A percentile compares a stretch with the other conserved stretches of the same genome.
These are phyloP conservation scores for Pholiota microspora DNA, from an alignment of 768 basidiomycete genomes.

Conservation along the genomic window DNA sequence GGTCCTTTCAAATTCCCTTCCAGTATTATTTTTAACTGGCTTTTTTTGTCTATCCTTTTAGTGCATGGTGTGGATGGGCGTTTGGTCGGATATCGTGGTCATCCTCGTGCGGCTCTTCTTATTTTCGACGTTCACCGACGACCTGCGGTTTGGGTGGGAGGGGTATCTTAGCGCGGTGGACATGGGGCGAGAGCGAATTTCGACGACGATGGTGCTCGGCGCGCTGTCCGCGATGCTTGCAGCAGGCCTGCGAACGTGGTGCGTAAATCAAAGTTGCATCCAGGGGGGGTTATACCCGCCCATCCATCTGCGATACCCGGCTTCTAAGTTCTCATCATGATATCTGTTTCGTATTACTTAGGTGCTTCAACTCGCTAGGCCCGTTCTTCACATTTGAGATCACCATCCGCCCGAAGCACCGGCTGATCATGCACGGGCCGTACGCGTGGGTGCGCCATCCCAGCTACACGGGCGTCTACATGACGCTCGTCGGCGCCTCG, in stretches of 20 bases:
- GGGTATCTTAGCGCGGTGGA: background rate
- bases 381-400: constrained; percentile 44
- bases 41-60: constrained; percentile 7
- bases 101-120: constrained; percentile 5
- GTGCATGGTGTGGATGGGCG: constrained; percentile 30
- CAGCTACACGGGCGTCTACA: constrained; percentile 39
- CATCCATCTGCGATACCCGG: no score
- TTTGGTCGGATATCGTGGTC: constrained; percentile 16
- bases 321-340: background rate
- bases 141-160: background rate
- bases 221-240: constrained; percentile 23
- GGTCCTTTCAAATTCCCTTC: constrained; percentile 3
- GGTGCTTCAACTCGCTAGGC: constrained; percentile 39
- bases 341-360: constrained; percentile 6
- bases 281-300: no score
- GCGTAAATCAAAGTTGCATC: no score
- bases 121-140: constrained; percentile 1
- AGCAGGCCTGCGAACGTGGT: constrained; percentile 31
- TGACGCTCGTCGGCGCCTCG: constrained; percentile 33
- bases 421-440: constrained; percentile 40
- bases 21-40: constrained; percentile 2
- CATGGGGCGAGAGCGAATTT: constrained; percentile 4
- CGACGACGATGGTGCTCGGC: constrained; percentile 24
- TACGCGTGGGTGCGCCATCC: constrained; percentile 46
- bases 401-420: constrained; percentile 36